Evolutionary conservation across 1,139 yeast species (phyloP).

Genomic region (Hyphopichia pseudoburtonii): DNA sequence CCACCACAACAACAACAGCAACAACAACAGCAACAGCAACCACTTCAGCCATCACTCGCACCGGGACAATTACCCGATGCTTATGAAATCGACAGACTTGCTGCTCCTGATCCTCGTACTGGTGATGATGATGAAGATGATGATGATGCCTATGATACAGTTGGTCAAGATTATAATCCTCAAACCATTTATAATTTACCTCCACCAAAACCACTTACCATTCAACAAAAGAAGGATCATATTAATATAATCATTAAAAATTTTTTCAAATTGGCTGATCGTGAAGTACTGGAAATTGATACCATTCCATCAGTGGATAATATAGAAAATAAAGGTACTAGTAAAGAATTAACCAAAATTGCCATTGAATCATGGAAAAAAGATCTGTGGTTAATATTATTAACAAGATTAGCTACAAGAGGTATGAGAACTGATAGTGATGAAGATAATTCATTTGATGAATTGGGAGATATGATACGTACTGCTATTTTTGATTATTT

Average conservation of each 20-base stretch:
- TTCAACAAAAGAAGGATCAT: slow-evolving; percentile 54
- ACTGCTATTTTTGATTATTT: slow-evolving; percentile 72
- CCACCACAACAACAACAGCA: slow-evolving; percentile 2
- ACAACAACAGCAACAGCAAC: slow-evolving; percentile 6
- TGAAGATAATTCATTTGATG: slow-evolving; percentile 16
- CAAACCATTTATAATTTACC: slow-evolving; percentile 57
- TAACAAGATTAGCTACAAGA: slow-evolving; percentile 77
- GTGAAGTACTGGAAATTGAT: slow-evolving; percentile 17
- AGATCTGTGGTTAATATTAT: slow-evolving; percentile 75
- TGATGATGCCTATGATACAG: slow-evolving; percentile 39
- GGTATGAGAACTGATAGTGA: slow-evolving; percentile 51
- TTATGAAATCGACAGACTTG: slow-evolving; percentile 6
- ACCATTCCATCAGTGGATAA: no score
- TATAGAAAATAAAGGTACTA: slow-evolving; percentile 14
- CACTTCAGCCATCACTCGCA: slow-evolving; percentile 5
- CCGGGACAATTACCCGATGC: slow-evolving; percentile 7
- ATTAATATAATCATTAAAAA: slow-evolving; percentile 52
- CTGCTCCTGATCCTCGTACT: neutral
- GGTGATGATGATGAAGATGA: slow-evolving; percentile 21
- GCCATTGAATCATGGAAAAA: slow-evolving; percentile 66
- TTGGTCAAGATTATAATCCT: slow-evolving; percentile 34
- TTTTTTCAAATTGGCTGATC: slow-evolving; percentile 49
- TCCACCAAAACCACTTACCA: slow-evolving; percentile 50
- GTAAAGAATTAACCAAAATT: slow-evolving; percentile 46
- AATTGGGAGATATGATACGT: slow-evolving; percentile 62